phyloP scores from a whole-genome alignment of 495 filamentous ascomycete genomes.

The Penicillium paradoxum region DNA sequence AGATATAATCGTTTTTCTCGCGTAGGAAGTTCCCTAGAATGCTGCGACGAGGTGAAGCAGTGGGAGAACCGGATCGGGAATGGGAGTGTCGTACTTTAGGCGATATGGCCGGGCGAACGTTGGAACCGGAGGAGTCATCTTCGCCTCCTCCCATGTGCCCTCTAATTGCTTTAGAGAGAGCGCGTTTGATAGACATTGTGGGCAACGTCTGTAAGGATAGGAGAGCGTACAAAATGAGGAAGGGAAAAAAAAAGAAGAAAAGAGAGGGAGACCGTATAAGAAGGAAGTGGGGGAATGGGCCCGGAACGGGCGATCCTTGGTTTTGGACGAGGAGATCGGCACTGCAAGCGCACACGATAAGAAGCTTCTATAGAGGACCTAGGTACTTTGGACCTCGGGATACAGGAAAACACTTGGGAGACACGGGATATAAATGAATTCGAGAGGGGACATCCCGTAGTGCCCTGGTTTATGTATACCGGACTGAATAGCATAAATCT shows the following conservation, averaged over 20 bases:
- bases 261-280: neutral
- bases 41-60: conserved; percentile 36
- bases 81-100: conserved; percentile 17
- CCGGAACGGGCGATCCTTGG: conserved; percentile 1
- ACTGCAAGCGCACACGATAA: neutral
- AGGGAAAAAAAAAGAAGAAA: neutral
- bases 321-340: neutral
- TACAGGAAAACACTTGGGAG: too few species aligned
- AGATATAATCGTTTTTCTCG: conserved; percentile 34
- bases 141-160: conserved; percentile 13
- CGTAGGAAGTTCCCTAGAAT: conserved; percentile 39
- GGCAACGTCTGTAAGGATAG: neutral
- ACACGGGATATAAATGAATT: too few species aligned
- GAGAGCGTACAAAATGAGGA: conserved; percentile 2
- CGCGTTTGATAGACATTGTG: conserved; percentile 44
- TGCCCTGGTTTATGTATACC: too few species aligned
- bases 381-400: too few species aligned
- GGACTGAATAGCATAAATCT: too few species aligned
- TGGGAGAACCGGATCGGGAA: conserved; percentile 10
- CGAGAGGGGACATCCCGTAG: too few species aligned
- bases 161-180: conserved; percentile 40
- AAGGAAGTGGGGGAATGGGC: neutral
- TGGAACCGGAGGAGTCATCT: conserved; percentile 21
- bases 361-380: neutral
- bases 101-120: conserved; percentile 11